phyloP scores from a whole-genome alignment of 2,329 filamentous ascomycete species.

The Ophiostoma sp. region DNA sequence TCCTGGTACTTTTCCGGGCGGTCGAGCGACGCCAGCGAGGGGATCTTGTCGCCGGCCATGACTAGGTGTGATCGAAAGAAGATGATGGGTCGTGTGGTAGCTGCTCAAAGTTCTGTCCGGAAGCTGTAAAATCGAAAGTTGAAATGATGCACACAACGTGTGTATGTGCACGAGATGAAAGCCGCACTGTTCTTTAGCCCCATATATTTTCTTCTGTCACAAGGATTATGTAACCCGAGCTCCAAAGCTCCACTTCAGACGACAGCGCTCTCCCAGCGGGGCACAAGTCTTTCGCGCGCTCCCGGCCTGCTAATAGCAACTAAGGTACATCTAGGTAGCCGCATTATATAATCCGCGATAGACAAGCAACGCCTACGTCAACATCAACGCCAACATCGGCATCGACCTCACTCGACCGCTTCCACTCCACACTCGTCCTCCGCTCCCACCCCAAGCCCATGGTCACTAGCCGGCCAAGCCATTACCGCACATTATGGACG shows the following conservation, averaged over 20 bases:
- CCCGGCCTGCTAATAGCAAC: neutral
- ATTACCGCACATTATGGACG: constrained; percentile 55
- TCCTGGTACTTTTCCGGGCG: constrained; percentile 58
- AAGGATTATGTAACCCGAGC: neutral
- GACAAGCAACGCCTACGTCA: neutral
- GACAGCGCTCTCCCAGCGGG: constrained; percentile 8
- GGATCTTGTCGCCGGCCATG: constrained; percentile 46
- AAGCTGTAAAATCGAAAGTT: neutral
- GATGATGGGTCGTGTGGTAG: neutral
- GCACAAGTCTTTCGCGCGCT: neutral
- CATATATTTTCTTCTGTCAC: neutral
- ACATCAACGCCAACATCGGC: neutral
- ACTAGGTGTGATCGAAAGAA: neutral
- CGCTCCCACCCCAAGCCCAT: neutral
- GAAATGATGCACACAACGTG: neutral
- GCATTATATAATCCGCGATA: constrained; percentile 9
- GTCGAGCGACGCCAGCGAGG: constrained; percentile 50
- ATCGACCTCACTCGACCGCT: neutral
- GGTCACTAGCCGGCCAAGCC: neutral
- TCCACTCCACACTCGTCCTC: neutral
- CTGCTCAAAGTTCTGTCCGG: neutral
- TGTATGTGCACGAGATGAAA: neutral
- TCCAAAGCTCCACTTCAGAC: neutral
- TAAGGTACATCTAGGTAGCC: neutral
- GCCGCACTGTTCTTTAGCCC: neutral